These are phyloP conservation scores for Lyophyllum decastes DNA, from an alignment of 768 basidiomycete genomes.

Conservation along the genomic window DNA sequence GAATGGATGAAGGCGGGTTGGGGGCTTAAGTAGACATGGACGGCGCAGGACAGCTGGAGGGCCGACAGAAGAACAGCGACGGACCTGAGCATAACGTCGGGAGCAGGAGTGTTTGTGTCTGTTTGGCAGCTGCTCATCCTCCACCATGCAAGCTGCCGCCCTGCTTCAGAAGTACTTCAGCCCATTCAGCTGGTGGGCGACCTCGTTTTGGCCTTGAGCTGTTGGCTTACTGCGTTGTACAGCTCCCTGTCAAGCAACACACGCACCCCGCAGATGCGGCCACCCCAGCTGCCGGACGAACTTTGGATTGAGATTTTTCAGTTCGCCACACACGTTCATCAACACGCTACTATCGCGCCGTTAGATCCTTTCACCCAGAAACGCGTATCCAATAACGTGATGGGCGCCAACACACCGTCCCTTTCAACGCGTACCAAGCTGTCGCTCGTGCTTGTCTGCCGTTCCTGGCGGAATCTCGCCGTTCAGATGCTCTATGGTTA, in stretches of 20 bases:
- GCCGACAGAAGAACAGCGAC: constrained; percentile 31
- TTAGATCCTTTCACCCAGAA: constrained; percentile 47
- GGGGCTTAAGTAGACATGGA: constrained; percentile 64
- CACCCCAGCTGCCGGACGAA: constrained; percentile 44
- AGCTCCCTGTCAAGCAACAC: constrained; percentile 24
- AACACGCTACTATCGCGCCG: constrained; percentile 41
- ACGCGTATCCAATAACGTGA: constrained; percentile 41
- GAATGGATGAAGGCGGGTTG: constrained; percentile 33
- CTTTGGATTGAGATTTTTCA: constrained; percentile 60
- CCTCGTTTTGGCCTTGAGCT: neutral
- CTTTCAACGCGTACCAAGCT: constrained; percentile 52
- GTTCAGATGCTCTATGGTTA: constrained; percentile 47
- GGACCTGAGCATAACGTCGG: constrained; percentile 24
- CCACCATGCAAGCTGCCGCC: constrained; percentile 27
- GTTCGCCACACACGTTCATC: constrained; percentile 51
- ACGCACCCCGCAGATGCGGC: constrained; percentile 4
- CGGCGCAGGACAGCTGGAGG: constrained; percentile 45
- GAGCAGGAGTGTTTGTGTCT: constrained; percentile 28
- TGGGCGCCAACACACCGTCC: constrained; percentile 48
- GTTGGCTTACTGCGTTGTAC: neutral
- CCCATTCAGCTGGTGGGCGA: constrained; percentile 34
- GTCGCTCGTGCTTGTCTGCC: constrained; percentile 47
- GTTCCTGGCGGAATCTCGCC: constrained; percentile 45
- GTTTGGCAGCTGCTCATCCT: constrained; percentile 22
- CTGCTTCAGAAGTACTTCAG: constrained; percentile 19